Evolutionary conservation across 306 rosid species (phyloP), one percentile per base, ranked within the genome.

Genomic region (Rosa rugosa): DNA sequence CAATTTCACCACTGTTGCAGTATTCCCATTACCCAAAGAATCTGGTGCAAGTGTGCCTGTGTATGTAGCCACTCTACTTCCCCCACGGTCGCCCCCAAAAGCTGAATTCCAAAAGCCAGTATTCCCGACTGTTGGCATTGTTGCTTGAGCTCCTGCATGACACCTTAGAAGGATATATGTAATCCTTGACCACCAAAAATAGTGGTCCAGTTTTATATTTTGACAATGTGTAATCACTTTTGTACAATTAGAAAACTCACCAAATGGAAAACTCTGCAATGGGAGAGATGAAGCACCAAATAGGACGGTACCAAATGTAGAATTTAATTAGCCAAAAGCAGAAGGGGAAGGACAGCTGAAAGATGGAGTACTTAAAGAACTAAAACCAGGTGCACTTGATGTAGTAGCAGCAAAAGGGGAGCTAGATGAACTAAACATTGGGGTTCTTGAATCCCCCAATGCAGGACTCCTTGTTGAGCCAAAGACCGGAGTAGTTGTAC

Each of bases 1-100:
- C 78, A 95, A 89, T 80, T 86, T 91, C 34, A 84, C 95, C 78
- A 56, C 76, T 27, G 90, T 62, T 62, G n/a, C 64, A 84, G 78
- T 90, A 38, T 90, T 38, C 73, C 93, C 91, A 75, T 75, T 64
- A 25, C 74, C 70, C 0, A 57, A 63, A 60, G 84, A 18, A 79
- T 93, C 94, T 57, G 92, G 85, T 85, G 89, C 97, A 64, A 89
- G 72, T 59, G 97, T 93, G 62, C 91, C 86, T 18, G 93, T 73
- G 85, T 89, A 95, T 23, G 80, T 76, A 86, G 84, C 85, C 75
- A 86, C 87, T 85, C 99, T 87, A 83, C 93, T 93, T 71, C 97
- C 99, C 75, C 93, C 96, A 13, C 90, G 91, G 65, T 91, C 95
- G 74, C 85, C 86, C 22, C 95, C 97, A 86, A 89, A 92, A 73